Evolutionary conservation across 805 yeast genomes (phyloP).

Genomic region (Schizosaccharomyces cryophilus): DNA sequence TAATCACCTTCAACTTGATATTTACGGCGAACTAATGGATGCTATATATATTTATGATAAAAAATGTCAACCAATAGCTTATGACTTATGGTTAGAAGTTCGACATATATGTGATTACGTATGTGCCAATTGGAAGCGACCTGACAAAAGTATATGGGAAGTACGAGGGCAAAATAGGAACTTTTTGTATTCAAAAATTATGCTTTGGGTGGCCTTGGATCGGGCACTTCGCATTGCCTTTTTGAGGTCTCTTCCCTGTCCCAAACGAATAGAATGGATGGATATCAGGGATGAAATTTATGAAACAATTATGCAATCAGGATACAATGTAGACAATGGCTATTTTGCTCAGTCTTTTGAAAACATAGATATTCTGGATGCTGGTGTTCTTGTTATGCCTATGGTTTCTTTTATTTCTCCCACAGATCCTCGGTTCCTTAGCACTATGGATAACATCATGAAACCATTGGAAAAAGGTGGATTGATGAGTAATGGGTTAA

Average conservation of each 20-base stretch:
- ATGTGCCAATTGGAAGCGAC: neutral
- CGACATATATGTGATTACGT: conserved; percentile 1
- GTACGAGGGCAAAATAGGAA: neutral
- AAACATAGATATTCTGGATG: neutral
- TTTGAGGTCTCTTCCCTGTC: neutral
- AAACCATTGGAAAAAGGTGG: neutral
- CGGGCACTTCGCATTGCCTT: neutral
- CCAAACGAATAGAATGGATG: neutral
- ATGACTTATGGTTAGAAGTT: conserved; percentile 1
- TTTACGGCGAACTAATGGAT: conserved; percentile 2
- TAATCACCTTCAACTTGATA: neutral
- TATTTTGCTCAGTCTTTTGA: neutral
- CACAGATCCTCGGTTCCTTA: neutral
- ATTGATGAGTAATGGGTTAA: neutral
- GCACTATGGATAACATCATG: conserved; percentile 1
- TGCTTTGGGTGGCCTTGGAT: conserved; percentile 3
- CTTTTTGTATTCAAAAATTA: neutral
- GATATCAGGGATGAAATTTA: neutral
- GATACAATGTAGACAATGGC: neutral
- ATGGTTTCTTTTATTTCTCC: conserved; percentile 1
- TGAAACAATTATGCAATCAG: neutral
- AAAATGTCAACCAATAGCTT: neutral
- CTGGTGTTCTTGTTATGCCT: neutral
- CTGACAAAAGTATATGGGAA: conserved; percentile 1
- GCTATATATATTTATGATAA: neutral